Percentiles rank a stretch among this genome's conserved stretches.
phyloP scores from a whole-genome alignment of 306 rosid genomes.

The Dalbergia cultrata region DNA sequence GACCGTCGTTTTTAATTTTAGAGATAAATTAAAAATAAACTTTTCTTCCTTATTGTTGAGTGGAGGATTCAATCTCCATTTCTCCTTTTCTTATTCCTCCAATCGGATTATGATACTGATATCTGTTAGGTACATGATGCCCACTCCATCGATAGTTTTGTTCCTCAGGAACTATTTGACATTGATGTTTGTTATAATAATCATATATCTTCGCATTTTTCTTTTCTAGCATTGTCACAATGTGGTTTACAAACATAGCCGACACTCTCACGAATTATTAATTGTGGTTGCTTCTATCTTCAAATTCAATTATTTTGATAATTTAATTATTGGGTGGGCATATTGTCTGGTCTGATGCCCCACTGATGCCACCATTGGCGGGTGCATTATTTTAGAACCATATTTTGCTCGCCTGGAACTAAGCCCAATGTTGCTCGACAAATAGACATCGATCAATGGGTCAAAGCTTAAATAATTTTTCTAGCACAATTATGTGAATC shows the following conservation, averaged over 20 bases:
- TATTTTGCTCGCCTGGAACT: slow-evolving; percentile 35
- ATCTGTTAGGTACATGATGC: slow-evolving; percentile 13
- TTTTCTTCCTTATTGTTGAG: too few species aligned
- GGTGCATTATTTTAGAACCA: background rate
- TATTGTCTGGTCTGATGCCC: slow-evolving; percentile 39
- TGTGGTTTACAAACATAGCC: slow-evolving; percentile 36
- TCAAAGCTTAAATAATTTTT: slow-evolving; percentile 29
- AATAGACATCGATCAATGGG: slow-evolving; percentile 35
- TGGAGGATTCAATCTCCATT: too few species aligned
- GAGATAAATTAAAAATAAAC: too few species aligned
- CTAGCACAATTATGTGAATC: slow-evolving; percentile 32
- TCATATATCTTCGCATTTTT: slow-evolving; percentile 10
- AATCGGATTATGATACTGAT: background rate
- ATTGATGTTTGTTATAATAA: slow-evolving; percentile 8
- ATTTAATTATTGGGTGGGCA: slow-evolving; percentile 45
- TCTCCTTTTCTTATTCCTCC: background rate
- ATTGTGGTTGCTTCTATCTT: slow-evolving; percentile 18
- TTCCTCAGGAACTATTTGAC: slow-evolving; percentile 5
- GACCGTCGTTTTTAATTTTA: too few species aligned
- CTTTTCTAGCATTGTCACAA: slow-evolving; percentile 24
- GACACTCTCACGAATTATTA: slow-evolving; percentile 26
- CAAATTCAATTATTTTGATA: slow-evolving; percentile 32
- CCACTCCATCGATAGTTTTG: slow-evolving; percentile 20
- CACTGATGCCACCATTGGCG: slow-evolving; percentile 21
- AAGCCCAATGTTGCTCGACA: slow-evolving; percentile 36